Percentiles rank a stretch among this genome's conserved stretches.
Conservation (phyloP, 2,329 filamentous ascomycete species). For the Ceratocystis ficicola region DNA sequence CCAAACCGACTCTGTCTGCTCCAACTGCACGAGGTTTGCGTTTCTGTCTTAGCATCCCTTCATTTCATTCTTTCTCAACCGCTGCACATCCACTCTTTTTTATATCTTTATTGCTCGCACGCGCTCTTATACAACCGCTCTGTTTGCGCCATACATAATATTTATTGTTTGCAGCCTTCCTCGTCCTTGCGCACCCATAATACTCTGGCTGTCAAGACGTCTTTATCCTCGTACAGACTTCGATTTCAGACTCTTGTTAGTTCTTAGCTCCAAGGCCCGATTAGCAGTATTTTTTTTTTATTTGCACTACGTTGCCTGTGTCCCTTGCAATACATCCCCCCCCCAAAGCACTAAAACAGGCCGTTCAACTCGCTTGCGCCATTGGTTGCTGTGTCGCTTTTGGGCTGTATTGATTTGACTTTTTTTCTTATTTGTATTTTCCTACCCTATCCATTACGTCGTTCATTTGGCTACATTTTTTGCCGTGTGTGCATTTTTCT, state of each 20-base stretch:
- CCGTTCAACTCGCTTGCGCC: background rate
- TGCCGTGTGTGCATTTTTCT: background rate
- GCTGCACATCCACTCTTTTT: background rate
- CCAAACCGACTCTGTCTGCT: background rate
- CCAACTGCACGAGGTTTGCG: background rate
- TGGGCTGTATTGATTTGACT: constrained; percentile 6
- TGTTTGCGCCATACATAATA: background rate
- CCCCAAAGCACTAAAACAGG: background rate
- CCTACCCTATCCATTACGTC: background rate
- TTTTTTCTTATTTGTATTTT: background rate
- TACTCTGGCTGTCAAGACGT: background rate
- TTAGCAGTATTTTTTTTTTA: background rate
- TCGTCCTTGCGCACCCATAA: background rate
- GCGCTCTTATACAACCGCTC: background rate
- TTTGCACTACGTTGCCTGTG: background rate
- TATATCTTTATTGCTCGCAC: background rate
- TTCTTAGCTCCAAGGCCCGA: too few species aligned
- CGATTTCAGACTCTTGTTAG: background rate
- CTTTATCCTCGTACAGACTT: background rate
- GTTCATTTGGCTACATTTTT: background rate
- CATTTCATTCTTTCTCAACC: background rate
- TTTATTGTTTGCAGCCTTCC: constrained; percentile 3
- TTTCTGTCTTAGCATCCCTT: background rate
- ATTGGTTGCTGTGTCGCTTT: constrained; percentile 13
- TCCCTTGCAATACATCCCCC: constrained; percentile 8